These are phyloP conservation scores for Boehmeria nivea DNA, from an alignment of 306 rosid species.

Conservation along the genomic window DNA sequence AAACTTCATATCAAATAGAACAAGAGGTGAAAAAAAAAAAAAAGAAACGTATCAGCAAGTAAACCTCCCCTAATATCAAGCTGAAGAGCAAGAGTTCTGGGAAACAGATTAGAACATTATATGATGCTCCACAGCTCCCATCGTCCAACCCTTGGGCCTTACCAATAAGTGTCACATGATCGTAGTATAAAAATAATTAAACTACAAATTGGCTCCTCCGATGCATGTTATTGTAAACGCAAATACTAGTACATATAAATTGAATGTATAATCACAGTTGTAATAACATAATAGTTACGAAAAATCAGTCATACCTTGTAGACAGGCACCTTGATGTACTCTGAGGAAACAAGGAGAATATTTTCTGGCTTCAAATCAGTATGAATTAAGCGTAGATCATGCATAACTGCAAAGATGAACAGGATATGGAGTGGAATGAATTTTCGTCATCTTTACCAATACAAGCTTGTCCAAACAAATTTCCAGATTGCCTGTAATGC, in stretches of 20 bases:
- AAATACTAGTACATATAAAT: too few species aligned
- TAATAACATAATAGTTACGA: too few species aligned
- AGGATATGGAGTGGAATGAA: constrained; percentile 14
- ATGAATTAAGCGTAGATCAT: constrained; percentile 69
- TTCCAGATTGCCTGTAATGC: constrained; percentile 5
- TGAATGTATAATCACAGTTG: too few species aligned
- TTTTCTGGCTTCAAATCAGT: constrained; percentile 75
- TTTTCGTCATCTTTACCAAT: neutral
- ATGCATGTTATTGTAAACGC: too few species aligned
- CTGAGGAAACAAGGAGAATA: constrained; percentile 47
- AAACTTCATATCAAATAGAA: constrained; percentile 38
- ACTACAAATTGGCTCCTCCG: too few species aligned
- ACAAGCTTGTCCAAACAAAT: constrained; percentile 14
- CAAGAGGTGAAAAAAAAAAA: constrained; percentile 4
- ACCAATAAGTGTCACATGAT: too few species aligned
- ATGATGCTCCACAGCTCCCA: too few species aligned
- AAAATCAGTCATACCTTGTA: constrained; percentile 40
- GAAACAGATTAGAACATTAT: too few species aligned
- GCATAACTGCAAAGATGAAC: constrained; percentile 59
- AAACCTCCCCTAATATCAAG: too few species aligned
- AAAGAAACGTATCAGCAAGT: constrained; percentile 2
- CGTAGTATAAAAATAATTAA: too few species aligned
- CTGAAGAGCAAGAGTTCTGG: too few species aligned
- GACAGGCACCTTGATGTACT: constrained; percentile 67
- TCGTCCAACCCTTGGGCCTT: too few species aligned